phyloP scores from a whole-genome alignment of 106 monocot species.

The Xerophyta viscosa region DNA sequence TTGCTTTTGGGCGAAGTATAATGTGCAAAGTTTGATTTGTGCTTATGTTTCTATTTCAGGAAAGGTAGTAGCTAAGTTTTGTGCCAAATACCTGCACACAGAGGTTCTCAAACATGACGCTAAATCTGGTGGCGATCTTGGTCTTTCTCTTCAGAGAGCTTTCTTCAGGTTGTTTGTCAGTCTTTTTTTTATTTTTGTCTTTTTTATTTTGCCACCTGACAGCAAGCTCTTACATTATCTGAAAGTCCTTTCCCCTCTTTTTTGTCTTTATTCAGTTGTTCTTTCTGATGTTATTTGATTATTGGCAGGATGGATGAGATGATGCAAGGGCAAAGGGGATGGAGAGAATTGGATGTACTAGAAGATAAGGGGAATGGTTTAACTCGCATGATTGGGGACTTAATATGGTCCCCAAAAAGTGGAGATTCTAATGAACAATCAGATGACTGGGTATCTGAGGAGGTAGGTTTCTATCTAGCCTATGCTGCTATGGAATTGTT shows the following conservation, averaged over 20 bases:
- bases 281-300: background rate
- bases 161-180: conserved; percentile 62
- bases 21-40: too few relatives aligned
- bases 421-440: conserved; percentile 41
- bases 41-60: too few relatives aligned
- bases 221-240: background rate
- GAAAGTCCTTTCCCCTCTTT: background rate
- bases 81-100: conserved; percentile 75
- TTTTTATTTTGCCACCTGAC: too few relatives aligned
- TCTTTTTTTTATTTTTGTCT: background rate
- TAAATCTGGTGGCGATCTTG: conserved; percentile 52
- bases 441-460: conserved; percentile 81
- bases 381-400: conserved; percentile 85
- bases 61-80: too few relatives aligned
- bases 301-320: conserved; percentile 84
- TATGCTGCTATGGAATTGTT: too few relatives aligned
- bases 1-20: conserved; percentile 38
- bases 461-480: conserved; percentile 51
- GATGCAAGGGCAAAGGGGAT: conserved; percentile 94
- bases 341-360: conserved; percentile 78
- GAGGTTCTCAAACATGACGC: conserved; percentile 69
- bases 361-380: conserved; percentile 86
- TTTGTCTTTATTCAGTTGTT: too few relatives aligned
- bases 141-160: conserved; percentile 64
- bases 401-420: conserved; percentile 81